These are phyloP conservation scores for Hericium coralloides DNA, from an alignment of 768 basidiomycete species.

Conservation along the genomic window DNA sequence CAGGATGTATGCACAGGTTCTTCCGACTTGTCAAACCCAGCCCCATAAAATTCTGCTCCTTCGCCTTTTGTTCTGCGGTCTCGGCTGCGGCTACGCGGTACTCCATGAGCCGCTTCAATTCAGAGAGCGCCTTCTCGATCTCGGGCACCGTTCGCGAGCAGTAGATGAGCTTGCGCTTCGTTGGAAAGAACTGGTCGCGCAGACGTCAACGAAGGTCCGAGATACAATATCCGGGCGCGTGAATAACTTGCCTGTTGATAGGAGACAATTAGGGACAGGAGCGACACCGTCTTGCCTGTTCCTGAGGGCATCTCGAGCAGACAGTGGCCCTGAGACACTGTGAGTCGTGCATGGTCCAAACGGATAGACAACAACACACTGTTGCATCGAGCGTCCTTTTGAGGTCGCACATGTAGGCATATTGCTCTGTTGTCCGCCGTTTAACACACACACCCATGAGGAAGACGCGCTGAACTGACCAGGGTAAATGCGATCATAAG, in stretches of 20 bases:
- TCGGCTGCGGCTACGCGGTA: conserved; percentile 74
- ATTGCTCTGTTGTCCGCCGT: conserved; percentile 63
- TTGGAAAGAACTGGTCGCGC: conserved; percentile 70
- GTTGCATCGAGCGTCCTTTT: conserved; percentile 94
- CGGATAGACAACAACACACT: conserved; percentile 33
- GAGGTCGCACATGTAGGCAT: conserved; percentile 98
- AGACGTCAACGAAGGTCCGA: not conserved
- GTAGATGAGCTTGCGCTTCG: conserved; percentile 90
- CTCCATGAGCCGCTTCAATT: conserved; percentile 87
- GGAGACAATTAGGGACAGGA: conserved; percentile 91
- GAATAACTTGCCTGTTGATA: conserved; percentile 74
- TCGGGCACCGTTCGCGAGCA: conserved; percentile 99
- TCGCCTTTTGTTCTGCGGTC: conserved; percentile 62
- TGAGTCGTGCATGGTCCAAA: conserved; percentile 1
- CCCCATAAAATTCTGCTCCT: conserved; percentile 79
- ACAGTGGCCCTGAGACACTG: conserved; percentile 74
- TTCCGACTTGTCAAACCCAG: conserved; percentile 92
- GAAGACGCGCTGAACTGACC: conserved; percentile 38
- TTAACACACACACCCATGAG: conserved; percentile 2
- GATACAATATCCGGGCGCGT: not conserved
- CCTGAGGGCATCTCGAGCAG: conserved; percentile 99
- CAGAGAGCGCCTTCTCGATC: conserved; percentile 95
- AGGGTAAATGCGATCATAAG: conserved; percentile 93
- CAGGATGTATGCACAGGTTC: conserved; percentile 93
- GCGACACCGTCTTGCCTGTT: conserved; percentile 96